A percentile compares a stretch with the other conserved stretches of the same genome.
phyloP scores from a whole-genome alignment of 306 rosid species.

The Sophora flavescens region DNA sequence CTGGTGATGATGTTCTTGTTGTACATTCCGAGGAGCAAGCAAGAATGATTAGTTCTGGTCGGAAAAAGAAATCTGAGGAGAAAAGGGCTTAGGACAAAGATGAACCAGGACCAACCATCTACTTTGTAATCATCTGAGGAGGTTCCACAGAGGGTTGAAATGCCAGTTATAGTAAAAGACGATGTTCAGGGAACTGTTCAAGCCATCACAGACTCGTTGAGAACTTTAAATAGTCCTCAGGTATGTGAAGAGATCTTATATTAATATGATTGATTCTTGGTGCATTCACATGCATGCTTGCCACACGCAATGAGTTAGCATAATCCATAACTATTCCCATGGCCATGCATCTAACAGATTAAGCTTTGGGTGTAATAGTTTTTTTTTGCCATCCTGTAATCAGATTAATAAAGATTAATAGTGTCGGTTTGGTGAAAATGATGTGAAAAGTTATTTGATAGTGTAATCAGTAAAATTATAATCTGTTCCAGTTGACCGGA shows the following conservation, averaged over 20 bases:
- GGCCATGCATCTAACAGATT: slow-evolving; percentile 11
- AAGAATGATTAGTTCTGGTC: slow-evolving; percentile 89
- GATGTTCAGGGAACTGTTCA: no score
- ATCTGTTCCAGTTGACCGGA: not conserved
- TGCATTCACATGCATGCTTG: not conserved
- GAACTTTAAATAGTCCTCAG: no score
- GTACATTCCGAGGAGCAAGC: slow-evolving; percentile 96
- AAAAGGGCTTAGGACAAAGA: no score
- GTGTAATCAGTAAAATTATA: not conserved
- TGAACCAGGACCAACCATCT: no score
- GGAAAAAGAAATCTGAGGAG: slow-evolving; percentile 80
- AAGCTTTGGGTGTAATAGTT: slow-evolving; percentile 2
- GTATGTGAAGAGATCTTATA: no score
- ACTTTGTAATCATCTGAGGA: no score
- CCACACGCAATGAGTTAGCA: not conserved
- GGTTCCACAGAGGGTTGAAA: no score
- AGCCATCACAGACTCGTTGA: no score
- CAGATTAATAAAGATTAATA: not conserved
- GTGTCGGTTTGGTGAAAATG: slow-evolving; percentile 23
- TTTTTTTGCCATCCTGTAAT: not conserved
- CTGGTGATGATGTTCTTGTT: slow-evolving; percentile 91
- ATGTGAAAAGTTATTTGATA: not conserved
- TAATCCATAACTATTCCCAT: not conserved
- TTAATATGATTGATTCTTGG: slow-evolving; percentile 16
- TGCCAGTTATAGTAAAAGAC: no score